Evolutionary conservation across 768 basidiomycete species (phyloP), one percentile per base, ranked within the genome.

Genomic region (Fistulinella prunicolor): DNA sequence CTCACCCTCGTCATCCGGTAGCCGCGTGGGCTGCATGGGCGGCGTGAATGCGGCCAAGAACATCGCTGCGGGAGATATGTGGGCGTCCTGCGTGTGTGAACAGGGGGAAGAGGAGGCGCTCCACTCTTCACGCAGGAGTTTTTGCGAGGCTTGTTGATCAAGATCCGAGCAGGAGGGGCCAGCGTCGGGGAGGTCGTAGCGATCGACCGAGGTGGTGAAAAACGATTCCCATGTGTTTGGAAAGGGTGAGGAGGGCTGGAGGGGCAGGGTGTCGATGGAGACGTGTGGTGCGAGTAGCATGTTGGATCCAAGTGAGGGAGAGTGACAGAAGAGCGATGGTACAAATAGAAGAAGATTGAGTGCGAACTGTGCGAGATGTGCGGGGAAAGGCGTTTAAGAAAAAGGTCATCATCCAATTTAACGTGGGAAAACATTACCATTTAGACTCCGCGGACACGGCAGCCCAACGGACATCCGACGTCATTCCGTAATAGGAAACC

Each of bases 11-110:
- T 77, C 79, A 56, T 91, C 87, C 6, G 80, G 78, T 6, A 73
- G 66, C 6, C 62, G 62, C 1, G 69, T 52, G 3, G 67, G 47
- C 1, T 71, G 61, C 0, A 58, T 51, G 0, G 73, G 59, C 2
- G 77, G 73, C 19, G 72, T 76, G 66, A 87, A 86, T 10, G 80
- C 72, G 13, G 86, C 79, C 24, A 90, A 72, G 56, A 90, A 92
- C 65, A 82, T 73, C 0, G 86, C 86, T 0, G 89, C 87, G 1
- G 87, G 86, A 1, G 88, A 90, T 14, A 72, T 55, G 14, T 65
- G 38, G 17, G 45, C 13, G 1, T 55, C 60, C 16, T 44, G 49
- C 7, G 54, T 8, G 21, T 44, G 64, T 1, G 35, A 28, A 21
- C 38, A 35, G 3, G 29, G 21, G 16, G 50, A 0, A 23, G 24